Evolutionary conservation across 805 yeast genomes (phyloP), one percentile per base, ranked within the genome.

Genomic region (Metschnikowia lochheadii): DNA sequence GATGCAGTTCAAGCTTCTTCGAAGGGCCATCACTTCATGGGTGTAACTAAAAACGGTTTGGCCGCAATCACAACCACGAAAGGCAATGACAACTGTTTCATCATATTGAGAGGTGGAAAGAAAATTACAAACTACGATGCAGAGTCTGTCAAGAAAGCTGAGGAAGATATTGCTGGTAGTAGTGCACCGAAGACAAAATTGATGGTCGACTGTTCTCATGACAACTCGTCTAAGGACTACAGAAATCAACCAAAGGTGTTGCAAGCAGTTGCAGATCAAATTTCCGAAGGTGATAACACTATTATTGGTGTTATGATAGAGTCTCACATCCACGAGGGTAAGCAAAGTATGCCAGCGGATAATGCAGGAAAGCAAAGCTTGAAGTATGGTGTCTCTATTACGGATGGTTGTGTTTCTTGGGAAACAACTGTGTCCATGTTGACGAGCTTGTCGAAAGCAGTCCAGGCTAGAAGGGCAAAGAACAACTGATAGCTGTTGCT

Each of bases 371-470:
- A 85, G 64, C 77, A 77, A 49, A 67, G 69, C 14, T 80, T 92
- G 70, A 81, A 86, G 63, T 92, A 92, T 72, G 99, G 99, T 55
- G 88, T 90, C 56, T 87, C 96, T 31, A 90, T 92, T 62, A 92
- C 99, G n/a, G 99, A 92, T 70, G 96, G 97, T 32, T 92, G 99
- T 78, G 90, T 92, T 53, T 80, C 89, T 53, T 89, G 96, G 89
- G 94, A 87, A 48, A 76, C 82, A 44, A 92, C 99, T 15, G 92
- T 78, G 44, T 71, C 68, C 23, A 92, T 89, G 49, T 77, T 92
- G 60, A 78, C 76, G 46, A 73, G 76, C 46, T 80, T 92, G 61
- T 84, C 97, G 23, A 79, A 79, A 33, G 96, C 96, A 52, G 94
- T 92, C 31, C 80, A 81, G 68, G 74, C 76, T 44, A 85, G 97